Evolutionary conservation across 164 flowering plant genomes (phyloP), one percentile per base, ranked within the genome.

Genomic region (Aristolochia fimbriata): DNA sequence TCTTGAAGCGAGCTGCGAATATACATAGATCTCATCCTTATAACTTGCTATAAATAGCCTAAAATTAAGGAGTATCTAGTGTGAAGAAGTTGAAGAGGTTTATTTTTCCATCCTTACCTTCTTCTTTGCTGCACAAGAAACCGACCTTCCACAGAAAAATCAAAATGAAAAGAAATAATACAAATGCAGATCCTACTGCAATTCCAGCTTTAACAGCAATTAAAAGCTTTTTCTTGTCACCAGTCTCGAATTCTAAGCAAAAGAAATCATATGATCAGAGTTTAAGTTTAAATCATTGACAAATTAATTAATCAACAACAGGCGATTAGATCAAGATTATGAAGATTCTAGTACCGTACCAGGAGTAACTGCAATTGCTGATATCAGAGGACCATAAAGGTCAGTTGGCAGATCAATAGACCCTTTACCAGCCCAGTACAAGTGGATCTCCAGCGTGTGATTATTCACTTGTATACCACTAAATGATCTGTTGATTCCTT

Each of bases 371-470:
- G 81, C 66, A 62, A 81, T 79, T 46, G 83, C 85, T 15, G 83
- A 81, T 61, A 81, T 70, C 10, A 79, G 80, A 51, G 81, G 79
- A 30, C 85, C 83, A 66, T 75, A 81, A 4, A 64, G 74, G 20
- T 83, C 83, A 6, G 5, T 12, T 41, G 85, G 81, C 37, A 79
- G 65, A 14, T 48, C 51, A 22, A 57, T 57, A 62, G 82, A 78
- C 45, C 85, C 85, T 70, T 78, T 78, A 33, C 82, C 82, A 5
- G 79, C 68, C 84, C 84, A 80, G 31, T 70, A 66, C 37, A 80
- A 70, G n/a, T 71, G 71, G 20, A 78, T 74, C 60, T 78, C 80
- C 60, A 76, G 22, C 49, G 68, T 76, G 0, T 27, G 30, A 27
- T 22, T 61, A 59, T 62, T 71, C 24, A 68, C 47, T 1, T 73